Evolutionary conservation across 2,329 filamentous ascomycete species (phyloP).

Genomic region (Colletotrichum tabaci): DNA sequence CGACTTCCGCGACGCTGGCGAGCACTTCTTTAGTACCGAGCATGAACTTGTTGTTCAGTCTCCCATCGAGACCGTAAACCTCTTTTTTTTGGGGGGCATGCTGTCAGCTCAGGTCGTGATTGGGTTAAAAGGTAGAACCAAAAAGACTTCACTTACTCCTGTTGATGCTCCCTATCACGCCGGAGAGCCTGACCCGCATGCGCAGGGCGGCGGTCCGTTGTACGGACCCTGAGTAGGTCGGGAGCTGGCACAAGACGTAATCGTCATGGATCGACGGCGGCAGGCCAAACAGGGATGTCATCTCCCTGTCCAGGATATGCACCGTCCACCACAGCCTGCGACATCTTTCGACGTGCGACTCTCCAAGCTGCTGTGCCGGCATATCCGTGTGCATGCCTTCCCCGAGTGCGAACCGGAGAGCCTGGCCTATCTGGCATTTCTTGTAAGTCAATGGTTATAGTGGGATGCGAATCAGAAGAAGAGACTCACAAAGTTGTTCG

Average conservation of each 20-base stretch:
- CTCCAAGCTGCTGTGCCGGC: conserved; percentile 58
- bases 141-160: conserved; percentile 44
- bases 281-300: conserved; percentile 68
- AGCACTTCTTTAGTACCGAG: conserved; percentile 51
- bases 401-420: conserved; percentile 63
- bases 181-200: conserved; percentile 52
- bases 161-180: conserved; percentile 50
- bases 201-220: conserved; percentile 49
- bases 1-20: conserved; percentile 47
- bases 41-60: conserved; percentile 50
- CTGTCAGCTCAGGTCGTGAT: background rate
- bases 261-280: conserved; percentile 65
- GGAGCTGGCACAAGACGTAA: conserved; percentile 62
- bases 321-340: conserved; percentile 69
- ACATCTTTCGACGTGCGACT: conserved; percentile 59
- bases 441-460: background rate
- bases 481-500: conserved; percentile 59
- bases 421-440: conserved; percentile 61
- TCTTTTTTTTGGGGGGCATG: conserved; percentile 41
- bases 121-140: background rate
- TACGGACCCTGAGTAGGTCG: conserved; percentile 47
- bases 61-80: conserved; percentile 50
- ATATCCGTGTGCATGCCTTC: conserved; percentile 69
- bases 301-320: conserved; percentile 67
- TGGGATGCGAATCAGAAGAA: background rate